Evolutionary conservation across 495 filamentous ascomycete species (phyloP), one percentile per base, ranked within the genome.

Genomic region (Penicillium subrubescens): DNA sequence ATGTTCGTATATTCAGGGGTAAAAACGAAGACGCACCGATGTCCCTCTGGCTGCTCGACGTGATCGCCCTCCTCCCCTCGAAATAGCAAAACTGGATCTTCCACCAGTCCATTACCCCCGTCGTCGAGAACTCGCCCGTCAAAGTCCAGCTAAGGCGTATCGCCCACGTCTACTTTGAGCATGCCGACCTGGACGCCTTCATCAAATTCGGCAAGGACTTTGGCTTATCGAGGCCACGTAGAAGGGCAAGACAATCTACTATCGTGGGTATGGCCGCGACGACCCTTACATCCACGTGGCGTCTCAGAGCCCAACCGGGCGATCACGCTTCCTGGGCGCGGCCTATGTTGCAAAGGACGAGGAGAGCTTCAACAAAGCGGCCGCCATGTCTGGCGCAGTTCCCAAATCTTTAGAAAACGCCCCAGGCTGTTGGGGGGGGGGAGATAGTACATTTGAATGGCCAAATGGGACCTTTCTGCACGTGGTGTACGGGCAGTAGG

Each of bases 161-260:
- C 43, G 73, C 81, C 37, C 83, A 87, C 57, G 83, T 87, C 48
- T 84, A 81, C 72, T 88, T 87, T 67, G 82, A 80, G 33, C 85
- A 88, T 64, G 60, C 72, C 33, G 69, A 85, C 65, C 73, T 87
- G 44, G 79, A 80, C 6, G 70, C 71, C 7, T 82, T 83, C 8
- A 70, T 77, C 41, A 60, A 73, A 34, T 89, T 89, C 65, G 70
- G 82, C 6, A 66, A 75, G 0, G 83, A 86, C 72, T 88, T 87
- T 69, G 84, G 85, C 61, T 82, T 87, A 69, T 70, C n/a, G 25
- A 53, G 50, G 74, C 73, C 3, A 73, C 75, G 58, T 70, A 72
- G 25, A 63, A 77, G 10, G 77, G 77, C 23, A 75, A 81, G 55
- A 81, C 75, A 39, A 84, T 86, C 15, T 88, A 83, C 73, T 88